phyloP scores from a whole-genome alignment of 2,329 filamentous ascomycete species.

The Sarocladium oryzae region DNA sequence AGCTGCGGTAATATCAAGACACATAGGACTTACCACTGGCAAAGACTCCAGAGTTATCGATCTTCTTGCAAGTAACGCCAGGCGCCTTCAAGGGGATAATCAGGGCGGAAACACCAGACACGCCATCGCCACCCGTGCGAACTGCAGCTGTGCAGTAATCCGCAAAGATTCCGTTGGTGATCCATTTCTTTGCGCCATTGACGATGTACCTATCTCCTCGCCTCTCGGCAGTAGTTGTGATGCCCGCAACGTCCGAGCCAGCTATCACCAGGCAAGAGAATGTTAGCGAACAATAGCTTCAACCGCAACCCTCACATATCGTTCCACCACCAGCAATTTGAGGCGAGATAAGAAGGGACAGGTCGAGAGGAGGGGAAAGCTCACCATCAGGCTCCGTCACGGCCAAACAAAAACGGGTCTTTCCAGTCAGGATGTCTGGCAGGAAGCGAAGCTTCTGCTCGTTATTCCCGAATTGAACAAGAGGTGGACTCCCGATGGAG shows the following conservation, averaged over 20 bases:
- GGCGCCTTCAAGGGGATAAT: conserved; percentile 45
- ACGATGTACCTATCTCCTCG: conserved; percentile 48
- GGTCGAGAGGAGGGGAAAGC: too few relatives aligned
- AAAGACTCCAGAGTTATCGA: conserved; percentile 61
- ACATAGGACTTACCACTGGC: conserved; percentile 44
- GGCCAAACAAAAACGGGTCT: conserved; percentile 15
- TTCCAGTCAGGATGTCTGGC: conserved; percentile 11
- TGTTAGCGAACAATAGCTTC: too few relatives aligned
- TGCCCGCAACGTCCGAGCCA: conserved; percentile 50
- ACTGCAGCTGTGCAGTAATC: conserved; percentile 58
- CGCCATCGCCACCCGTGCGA: conserved; percentile 48
- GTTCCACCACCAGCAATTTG: too few relatives aligned
- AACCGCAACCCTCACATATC: too few relatives aligned
- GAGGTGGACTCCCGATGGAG: conserved; percentile 56
- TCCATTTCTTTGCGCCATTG: conserved; percentile 65
- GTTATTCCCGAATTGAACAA: conserved; percentile 55
- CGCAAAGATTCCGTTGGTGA: conserved; percentile 55
- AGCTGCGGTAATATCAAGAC: too few relatives aligned
- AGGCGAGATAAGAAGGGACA: too few relatives aligned
- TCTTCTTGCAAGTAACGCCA: conserved; percentile 44
- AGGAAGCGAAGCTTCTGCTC: conserved; percentile 37
- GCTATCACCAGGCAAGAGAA: too few relatives aligned
- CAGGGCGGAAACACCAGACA: conserved; percentile 48
- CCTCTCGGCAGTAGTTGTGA: conserved; percentile 51
- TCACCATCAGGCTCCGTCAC: conserved; percentile 16